A percentile compares a stretch with the other conserved stretches of the same genome.
phyloP scores from a whole-genome alignment of 83 land plant species.

The Picea engelmannii region DNA sequence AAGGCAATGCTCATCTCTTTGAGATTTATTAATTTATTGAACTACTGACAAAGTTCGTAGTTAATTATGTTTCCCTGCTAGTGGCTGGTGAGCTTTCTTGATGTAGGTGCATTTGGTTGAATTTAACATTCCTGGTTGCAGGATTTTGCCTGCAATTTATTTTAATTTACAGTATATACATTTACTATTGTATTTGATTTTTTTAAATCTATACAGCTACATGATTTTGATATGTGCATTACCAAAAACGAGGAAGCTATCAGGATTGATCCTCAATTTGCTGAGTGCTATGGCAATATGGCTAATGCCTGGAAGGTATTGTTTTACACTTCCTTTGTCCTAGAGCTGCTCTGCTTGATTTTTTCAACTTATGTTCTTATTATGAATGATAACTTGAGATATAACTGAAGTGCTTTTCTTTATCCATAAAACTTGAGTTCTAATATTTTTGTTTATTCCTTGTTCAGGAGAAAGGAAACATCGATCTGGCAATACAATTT shows the following conservation, averaged over 20 bases:
- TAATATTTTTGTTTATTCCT: not conserved
- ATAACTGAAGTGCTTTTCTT: not conserved
- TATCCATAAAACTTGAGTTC: not conserved
- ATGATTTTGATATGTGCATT: conserved; percentile 95
- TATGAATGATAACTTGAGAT: not conserved
- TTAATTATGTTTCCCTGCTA: not conserved
- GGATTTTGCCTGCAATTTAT: not conserved
- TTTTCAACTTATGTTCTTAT: not conserved
- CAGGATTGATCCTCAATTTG: conserved; percentile 83
- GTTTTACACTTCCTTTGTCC: not conserved
- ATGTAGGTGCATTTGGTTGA: not conserved
- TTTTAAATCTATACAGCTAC: conserved; percentile 53
- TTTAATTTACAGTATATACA: not conserved
- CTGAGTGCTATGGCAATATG: conserved; percentile 99
- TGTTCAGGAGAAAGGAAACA: conserved; percentile 91
- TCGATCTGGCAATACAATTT: conserved; percentile 90
- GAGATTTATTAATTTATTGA: too few relatives aligned
- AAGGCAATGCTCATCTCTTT: too few relatives aligned
- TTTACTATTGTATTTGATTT: not conserved
- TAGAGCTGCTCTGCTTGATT: not conserved
- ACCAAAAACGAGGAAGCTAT: conserved; percentile 98
- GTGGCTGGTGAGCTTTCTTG: not conserved
- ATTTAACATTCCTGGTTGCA: not conserved
- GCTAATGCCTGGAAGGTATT: conserved; percentile 99
- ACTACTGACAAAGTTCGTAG: not conserved